These are phyloP conservation scores for Tetrahymena malaccensis DNA, from an alignment of 73 alveolate genomes.

Conservation along the genomic window DNA sequence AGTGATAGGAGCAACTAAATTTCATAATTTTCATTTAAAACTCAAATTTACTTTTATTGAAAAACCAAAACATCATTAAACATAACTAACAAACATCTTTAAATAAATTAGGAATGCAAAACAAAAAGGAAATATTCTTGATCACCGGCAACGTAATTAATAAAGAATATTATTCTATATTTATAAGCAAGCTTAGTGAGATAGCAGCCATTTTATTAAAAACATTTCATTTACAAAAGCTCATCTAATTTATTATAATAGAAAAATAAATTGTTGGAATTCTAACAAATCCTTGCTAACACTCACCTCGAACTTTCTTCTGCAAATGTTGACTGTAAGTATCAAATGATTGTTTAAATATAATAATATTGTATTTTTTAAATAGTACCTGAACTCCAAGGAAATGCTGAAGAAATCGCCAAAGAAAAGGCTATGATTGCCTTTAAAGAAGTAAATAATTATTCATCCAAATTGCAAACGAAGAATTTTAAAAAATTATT, in stretches of 20 bases:
- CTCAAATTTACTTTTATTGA: neutral
- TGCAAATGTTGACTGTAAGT: slow-evolving; percentile 19
- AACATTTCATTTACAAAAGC: neutral
- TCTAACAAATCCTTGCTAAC: slow-evolving; percentile 19
- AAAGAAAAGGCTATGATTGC: slow-evolving; percentile 55
- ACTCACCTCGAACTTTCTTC: slow-evolving; percentile 12
- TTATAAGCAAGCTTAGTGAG: neutral
- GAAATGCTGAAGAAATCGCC: slow-evolving; percentile 83
- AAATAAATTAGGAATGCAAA: neutral
- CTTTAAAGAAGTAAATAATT: slow-evolving; percentile 45
- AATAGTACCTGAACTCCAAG: slow-evolving; percentile 80
- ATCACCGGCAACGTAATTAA: slow-evolving; percentile 33
- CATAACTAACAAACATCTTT: neutral
- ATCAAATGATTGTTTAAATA: no score
- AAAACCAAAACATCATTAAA: neutral
- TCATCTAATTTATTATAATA: neutral
- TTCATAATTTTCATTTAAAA: neutral
- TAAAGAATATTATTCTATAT: neutral
- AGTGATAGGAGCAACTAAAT: neutral
- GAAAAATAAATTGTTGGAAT: slow-evolving; percentile 34
- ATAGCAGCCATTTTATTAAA: neutral
- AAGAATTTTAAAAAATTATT: neutral
- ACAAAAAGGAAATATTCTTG: neutral
- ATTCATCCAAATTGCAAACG: neutral
- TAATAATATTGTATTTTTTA: neutral